These are phyloP conservation scores for Turritis glabra DNA, from an alignment of 345 rosid genomes.

Conservation along the genomic window DNA sequence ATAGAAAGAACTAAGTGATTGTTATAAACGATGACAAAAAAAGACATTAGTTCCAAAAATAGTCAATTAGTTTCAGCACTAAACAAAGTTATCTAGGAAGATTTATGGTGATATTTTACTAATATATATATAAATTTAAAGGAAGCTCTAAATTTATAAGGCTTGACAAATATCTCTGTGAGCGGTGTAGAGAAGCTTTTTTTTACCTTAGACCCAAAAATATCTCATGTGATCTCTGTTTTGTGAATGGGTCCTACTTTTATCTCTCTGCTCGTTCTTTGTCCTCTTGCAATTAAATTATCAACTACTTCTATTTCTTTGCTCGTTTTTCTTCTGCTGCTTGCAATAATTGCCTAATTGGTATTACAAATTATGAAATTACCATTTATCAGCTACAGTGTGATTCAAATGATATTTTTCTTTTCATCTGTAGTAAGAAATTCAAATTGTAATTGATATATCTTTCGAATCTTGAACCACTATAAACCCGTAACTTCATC, in stretches of 20 bases:
- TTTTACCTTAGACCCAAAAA: not conserved
- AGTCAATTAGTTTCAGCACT: not conserved
- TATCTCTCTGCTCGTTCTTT: not conserved
- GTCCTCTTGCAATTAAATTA: constrained; percentile 19
- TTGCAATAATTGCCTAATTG: not conserved
- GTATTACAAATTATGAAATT: not conserved
- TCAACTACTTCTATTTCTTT: not conserved
- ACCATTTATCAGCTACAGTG: not conserved
- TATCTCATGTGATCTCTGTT: constrained; percentile 31
- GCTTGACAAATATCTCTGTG: not conserved
- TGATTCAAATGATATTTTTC: not conserved
- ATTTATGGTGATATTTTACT: not conserved
- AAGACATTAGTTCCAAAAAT: not conserved
- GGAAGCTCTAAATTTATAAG: not conserved
- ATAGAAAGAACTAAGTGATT: not conserved
- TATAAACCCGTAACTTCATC: not conserved
- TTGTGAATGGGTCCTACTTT: constrained; percentile 12
- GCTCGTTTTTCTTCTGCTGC: not conserved
- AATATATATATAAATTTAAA: not conserved
- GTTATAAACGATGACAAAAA: not conserved
- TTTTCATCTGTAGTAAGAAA: not conserved
- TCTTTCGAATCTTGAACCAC: not conserved
- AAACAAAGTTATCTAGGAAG: not conserved
- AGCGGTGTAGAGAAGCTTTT: not conserved
- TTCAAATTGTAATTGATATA: not conserved